A percentile compares a stretch with the other conserved stretches of the same genome.
Conservation (phyloP, 2,329 filamentous ascomycete genomes). For the Penicillium sp. region DNA sequence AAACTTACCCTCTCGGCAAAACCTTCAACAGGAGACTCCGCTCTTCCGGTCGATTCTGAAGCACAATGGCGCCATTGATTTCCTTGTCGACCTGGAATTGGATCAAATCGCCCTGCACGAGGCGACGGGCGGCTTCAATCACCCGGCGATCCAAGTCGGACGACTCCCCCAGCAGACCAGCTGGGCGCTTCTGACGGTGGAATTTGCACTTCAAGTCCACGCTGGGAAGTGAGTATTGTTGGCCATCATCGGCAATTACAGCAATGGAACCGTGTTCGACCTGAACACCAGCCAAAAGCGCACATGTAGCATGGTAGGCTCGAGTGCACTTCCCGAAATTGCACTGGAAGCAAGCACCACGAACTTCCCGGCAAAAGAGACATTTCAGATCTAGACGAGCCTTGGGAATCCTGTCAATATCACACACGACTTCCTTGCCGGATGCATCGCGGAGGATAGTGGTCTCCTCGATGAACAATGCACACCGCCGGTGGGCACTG, state of each 20-base stretch:
- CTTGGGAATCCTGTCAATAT: conserved; percentile 78
- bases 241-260: conserved; percentile 84
- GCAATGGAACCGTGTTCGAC: conserved; percentile 83
- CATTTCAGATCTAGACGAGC: conserved; percentile 89
- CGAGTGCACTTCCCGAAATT: conserved; percentile 90
- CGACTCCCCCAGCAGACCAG: conserved; percentile 65
- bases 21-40: conserved; percentile 75
- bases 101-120: conserved; percentile 73
- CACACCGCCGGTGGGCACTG: conserved; percentile 79
- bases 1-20: conserved; percentile 74
- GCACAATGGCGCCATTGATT: conserved; percentile 84
- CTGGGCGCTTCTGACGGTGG: conserved; percentile 83
- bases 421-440: conserved; percentile 70
- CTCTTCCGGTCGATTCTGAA: conserved; percentile 77
- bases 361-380: conserved; percentile 88
- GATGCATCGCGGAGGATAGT: conserved; percentile 70
- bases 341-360: conserved; percentile 96
- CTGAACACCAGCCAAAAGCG: conserved; percentile 85
- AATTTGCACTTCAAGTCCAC: conserved; percentile 95
- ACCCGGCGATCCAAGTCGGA: conserved; percentile 71
- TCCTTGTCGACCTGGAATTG: conserved; percentile 84
- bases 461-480: conserved; percentile 87
- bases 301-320: conserved; percentile 93
- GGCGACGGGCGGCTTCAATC: conserved; percentile 62
- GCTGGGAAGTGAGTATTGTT: conserved; percentile 85